Evolutionary conservation across 768 basidiomycete genomes (phyloP).

Genomic region (Auricularia sp.): DNA sequence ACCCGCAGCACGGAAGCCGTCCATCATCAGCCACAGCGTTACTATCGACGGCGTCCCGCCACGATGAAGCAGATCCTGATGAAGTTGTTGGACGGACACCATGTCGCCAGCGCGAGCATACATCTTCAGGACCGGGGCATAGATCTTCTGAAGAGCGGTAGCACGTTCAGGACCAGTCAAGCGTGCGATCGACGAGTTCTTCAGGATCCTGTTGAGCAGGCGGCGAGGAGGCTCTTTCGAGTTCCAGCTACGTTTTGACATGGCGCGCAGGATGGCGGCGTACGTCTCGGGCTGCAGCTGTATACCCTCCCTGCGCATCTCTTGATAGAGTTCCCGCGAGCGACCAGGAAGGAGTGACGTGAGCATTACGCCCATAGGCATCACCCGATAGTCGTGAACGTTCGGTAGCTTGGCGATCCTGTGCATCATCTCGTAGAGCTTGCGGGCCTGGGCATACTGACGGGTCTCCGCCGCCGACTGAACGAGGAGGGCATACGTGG

Average conservation of each 20-base stretch:
- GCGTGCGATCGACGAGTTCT: background rate
- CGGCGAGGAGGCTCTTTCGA: constrained; percentile 13
- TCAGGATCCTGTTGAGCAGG: constrained; percentile 16
- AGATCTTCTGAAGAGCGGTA: constrained; percentile 42
- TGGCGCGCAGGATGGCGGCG: constrained; percentile 53
- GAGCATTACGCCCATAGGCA: constrained; percentile 65
- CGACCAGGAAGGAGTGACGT: constrained; percentile 52
- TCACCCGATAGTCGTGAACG: background rate
- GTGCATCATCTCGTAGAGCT: constrained; percentile 65
- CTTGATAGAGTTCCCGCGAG: constrained; percentile 59
- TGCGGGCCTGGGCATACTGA: constrained; percentile 49
- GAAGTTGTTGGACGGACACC: constrained; percentile 47
- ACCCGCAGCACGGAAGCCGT: constrained; percentile 54
- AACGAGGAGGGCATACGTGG: constrained; percentile 65
- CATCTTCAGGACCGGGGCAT: constrained; percentile 49
- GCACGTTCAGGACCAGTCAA: background rate
- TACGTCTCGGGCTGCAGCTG: constrained; percentile 61
- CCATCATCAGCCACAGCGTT: constrained; percentile 55
- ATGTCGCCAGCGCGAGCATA: constrained; percentile 36
- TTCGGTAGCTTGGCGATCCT: constrained; percentile 18
- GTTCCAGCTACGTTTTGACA: constrained; percentile 26
- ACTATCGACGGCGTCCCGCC: constrained; percentile 52
- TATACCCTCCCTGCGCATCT: constrained; percentile 60
- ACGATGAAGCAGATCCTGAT: constrained; percentile 37
- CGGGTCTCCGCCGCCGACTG: constrained; percentile 74